Percentiles rank a stretch among this genome's conserved stretches.
Evolutionary conservation across 768 basidiomycete genomes (phyloP).

Genomic region (Rhodotorula taiwanensis): DNA sequence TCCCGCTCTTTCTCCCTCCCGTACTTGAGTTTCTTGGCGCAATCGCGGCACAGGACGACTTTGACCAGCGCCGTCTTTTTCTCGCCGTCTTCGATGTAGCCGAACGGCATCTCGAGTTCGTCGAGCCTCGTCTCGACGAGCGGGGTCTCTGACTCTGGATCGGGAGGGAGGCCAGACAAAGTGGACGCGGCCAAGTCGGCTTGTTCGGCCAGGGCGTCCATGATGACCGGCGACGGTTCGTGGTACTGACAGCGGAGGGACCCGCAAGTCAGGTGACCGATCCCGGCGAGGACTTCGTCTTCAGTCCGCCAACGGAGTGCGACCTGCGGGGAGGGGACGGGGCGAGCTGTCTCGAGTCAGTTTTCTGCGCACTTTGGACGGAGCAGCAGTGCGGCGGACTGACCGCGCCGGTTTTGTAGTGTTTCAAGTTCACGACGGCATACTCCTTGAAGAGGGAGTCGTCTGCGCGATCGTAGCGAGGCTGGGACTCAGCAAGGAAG

Average conservation of each 20-base stretch:
- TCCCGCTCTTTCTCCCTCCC: slow-evolving; percentile 56
- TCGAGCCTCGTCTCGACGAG: slow-evolving; percentile 46
- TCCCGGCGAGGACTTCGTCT: slow-evolving; percentile 73
- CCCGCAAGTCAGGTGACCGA: slow-evolving; percentile 80
- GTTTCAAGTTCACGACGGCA: slow-evolving; percentile 86
- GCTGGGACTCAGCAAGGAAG: no score
- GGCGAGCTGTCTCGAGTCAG: slow-evolving; percentile 49
- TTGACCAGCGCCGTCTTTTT: slow-evolving; percentile 78
- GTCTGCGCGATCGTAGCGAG: background rate
- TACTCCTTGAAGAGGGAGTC: slow-evolving; percentile 53
- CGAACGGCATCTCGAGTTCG: slow-evolving; percentile 84
- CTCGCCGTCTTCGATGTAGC: slow-evolving; percentile 71
- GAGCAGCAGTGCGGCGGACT: slow-evolving; percentile 38
- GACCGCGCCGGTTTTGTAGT: slow-evolving; percentile 86
- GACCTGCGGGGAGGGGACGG: slow-evolving; percentile 51
- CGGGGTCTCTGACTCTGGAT: slow-evolving; percentile 8
- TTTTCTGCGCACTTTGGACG: background rate
- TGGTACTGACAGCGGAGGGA: slow-evolving; percentile 78
- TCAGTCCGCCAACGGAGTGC: slow-evolving; percentile 92
- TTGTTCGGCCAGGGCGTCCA: background rate
- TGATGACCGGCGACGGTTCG: slow-evolving; percentile 41
- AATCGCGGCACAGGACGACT: slow-evolving; percentile 72
- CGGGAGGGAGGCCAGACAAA: background rate
- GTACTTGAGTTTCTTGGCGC: slow-evolving; percentile 78
- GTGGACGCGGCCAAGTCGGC: background rate